Base-by-base conservation (phyloP, 306 rosid species). In the Cotoneaster glaucophyllus region DNA sequence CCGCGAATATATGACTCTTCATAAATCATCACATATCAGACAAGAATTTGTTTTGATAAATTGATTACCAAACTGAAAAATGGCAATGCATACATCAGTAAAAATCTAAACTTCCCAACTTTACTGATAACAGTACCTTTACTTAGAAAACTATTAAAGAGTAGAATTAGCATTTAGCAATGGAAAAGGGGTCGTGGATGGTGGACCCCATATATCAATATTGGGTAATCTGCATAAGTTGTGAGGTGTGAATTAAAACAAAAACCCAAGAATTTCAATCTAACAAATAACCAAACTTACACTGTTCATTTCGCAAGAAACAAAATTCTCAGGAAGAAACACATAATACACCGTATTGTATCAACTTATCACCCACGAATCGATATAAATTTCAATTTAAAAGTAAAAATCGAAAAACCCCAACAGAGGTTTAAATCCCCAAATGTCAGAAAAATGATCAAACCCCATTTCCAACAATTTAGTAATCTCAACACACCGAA, bases 301-400 rank as follows among this genome's bases (percentile, higher is more conserved):
- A 73, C 21, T 37, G 69, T 61, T 43, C 71, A 63, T 73, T 43
- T 56, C 5, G 9, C 29, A 22, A 53, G 45, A 71, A 70, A 0
- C 34, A 64, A 14, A 12, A 26, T 61, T 22, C 45, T 21, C 58
- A 37, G 57, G 32, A 6, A 29, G 43, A 37, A 82, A 63, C 25
- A 74, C 3, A 6, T 37, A 48, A 12, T 24, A 64, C 59, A 56
- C 48, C 28, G 21, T 48, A 31, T 48, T 14, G 62, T 26, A 56
- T 56, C 61, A 8, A 56, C 21, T 48, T 57, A 77, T 43, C 77
- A 75, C 41, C 50, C 74, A 64, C 24, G 67, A 76, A 76, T 25
- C 8, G 37, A 5, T 8, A 58, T 1, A 37, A 50, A 17, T 13
- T 44, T 9, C 17, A 72, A 9, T 14, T 24, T 1, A 8, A 22